phyloP scores from a whole-genome alignment of 176 grass and related monocot species.

The Oropetium thomaeum region DNA sequence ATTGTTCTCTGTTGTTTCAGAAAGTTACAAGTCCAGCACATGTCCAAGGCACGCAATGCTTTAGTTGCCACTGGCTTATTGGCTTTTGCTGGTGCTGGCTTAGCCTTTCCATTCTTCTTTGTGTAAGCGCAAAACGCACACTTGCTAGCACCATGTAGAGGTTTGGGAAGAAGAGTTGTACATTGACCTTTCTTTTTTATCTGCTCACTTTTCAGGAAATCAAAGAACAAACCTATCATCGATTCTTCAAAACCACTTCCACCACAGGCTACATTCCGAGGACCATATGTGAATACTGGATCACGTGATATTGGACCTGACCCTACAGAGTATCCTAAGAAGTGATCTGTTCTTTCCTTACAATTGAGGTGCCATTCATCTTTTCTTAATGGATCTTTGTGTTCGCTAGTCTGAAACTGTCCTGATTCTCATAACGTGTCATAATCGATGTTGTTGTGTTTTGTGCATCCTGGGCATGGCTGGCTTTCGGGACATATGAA shows the following conservation, averaged over 20 bases:
- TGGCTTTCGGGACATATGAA: background rate
- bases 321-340: constrained; percentile 61
- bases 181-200: background rate
- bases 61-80: constrained; percentile 57
- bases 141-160: background rate
- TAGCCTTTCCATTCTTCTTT: constrained; percentile 73
- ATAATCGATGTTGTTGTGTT: background rate
- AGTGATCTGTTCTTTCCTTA: constrained; percentile 21
- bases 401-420: background rate
- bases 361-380: background rate
- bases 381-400: background rate
- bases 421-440: background rate
- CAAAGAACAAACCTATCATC: constrained; percentile 61
- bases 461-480: background rate
- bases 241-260: constrained; percentile 79
- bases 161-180: background rate
- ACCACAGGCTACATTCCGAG: constrained; percentile 87
- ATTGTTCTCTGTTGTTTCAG: constrained; percentile 14
- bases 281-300: constrained; percentile 85
- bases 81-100: constrained; percentile 47
- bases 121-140: constrained; percentile 39
- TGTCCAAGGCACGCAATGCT: constrained; percentile 67
- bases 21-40: constrained; percentile 42
- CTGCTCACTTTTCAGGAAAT: constrained; percentile 37
- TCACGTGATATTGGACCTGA: constrained; percentile 88